Evolutionary conservation across 208 protist species (phyloP).

Genomic region (Strigomonas culicis): DNA sequence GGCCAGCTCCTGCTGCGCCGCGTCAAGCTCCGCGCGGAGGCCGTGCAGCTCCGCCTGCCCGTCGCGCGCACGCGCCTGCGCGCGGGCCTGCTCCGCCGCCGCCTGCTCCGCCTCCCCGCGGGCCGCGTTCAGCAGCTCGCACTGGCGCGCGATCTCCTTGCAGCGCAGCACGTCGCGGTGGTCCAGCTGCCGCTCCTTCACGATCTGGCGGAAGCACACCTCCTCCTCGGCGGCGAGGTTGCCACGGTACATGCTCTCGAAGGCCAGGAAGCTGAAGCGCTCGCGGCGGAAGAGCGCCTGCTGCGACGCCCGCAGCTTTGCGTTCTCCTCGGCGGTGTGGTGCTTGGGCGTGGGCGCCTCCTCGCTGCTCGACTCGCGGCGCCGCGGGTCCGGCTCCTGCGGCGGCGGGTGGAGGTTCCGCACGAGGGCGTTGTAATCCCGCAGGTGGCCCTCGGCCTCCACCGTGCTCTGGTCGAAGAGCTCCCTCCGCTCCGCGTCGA

Average conservation of each 20-base stretch:
- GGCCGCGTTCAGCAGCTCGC: slow-evolving; percentile 5
- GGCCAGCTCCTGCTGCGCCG: slow-evolving; percentile 5
- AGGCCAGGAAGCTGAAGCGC: slow-evolving; percentile 15
- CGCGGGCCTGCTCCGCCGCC: slow-evolving; percentile 6
- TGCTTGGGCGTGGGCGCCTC: slow-evolving; percentile 2
- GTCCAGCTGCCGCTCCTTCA: slow-evolving; percentile 17
- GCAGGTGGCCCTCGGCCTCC: slow-evolving; percentile 3
- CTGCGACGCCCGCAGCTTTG: background rate
- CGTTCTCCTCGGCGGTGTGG: background rate
- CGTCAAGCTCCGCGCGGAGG: background rate
- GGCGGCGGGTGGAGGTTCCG: slow-evolving; percentile 9
- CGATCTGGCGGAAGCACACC: slow-evolving; percentile 7
- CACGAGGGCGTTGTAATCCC: slow-evolving; percentile 10
- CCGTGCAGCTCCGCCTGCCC: slow-evolving; percentile 6
- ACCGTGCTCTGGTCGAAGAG: background rate
- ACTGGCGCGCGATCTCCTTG: slow-evolving; percentile 12
- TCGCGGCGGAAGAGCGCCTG: slow-evolving; percentile 15
- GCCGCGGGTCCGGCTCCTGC: slow-evolving; percentile 11
- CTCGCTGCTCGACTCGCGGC: slow-evolving; percentile 4
- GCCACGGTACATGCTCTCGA: slow-evolving; percentile 22
- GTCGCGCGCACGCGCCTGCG: slow-evolving; percentile 2
- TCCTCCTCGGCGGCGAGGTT: slow-evolving; percentile 18
- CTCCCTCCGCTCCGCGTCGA: slow-evolving; percentile 24
- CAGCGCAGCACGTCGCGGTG: slow-evolving; percentile 15
- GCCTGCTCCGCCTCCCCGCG: slow-evolving; percentile 12